Evolutionary conservation across 164 flowering plant species (phyloP).

Genomic region (Saururus chinensis): DNA sequence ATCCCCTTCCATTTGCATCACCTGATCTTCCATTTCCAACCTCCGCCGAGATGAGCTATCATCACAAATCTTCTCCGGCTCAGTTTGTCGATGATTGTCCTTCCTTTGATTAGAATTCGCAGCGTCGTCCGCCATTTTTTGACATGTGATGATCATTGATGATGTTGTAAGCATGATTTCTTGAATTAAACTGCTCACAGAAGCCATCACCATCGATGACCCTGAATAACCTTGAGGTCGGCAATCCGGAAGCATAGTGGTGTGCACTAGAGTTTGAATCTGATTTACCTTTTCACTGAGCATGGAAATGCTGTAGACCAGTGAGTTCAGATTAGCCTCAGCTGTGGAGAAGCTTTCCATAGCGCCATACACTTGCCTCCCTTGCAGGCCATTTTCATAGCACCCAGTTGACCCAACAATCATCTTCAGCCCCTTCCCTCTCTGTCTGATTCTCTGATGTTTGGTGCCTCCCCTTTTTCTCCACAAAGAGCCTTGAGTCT

Average conservation of each 20-base stretch:
- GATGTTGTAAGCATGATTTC: slow-evolving; percentile 55
- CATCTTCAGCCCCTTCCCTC: slow-evolving; percentile 11
- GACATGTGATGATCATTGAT: slow-evolving; percentile 58
- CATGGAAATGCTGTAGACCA: slow-evolving; percentile 41
- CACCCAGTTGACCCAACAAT: slow-evolving; percentile 17
- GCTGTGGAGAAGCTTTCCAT: slow-evolving; percentile 8
- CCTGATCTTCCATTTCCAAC: neutral
- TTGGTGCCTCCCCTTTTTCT: neutral
- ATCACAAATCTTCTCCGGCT: neutral
- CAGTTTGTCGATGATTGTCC: neutral
- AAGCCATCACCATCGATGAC: slow-evolving; percentile 23
- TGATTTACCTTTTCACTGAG: slow-evolving; percentile 53
- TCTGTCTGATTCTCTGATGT: neutral
- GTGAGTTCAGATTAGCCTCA: slow-evolving; percentile 17
- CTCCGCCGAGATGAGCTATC: slow-evolving; percentile 1
- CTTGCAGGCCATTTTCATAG: slow-evolving; percentile 19
- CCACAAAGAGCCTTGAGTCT: neutral
- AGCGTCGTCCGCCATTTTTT: slow-evolving; percentile 26
- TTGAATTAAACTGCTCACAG: slow-evolving; percentile 38
- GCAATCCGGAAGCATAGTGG: slow-evolving; percentile 22
- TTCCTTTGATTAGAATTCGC: neutral
- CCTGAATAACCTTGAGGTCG: slow-evolving; percentile 17
- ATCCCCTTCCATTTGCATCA: slow-evolving; percentile 6
- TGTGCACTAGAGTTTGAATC: slow-evolving; percentile 31
- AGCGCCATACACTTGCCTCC: slow-evolving; percentile 14